These are phyloP conservation scores for Stylonectria norvegica DNA, from an alignment of 2,329 filamentous ascomycete species.

Conservation along the genomic window DNA sequence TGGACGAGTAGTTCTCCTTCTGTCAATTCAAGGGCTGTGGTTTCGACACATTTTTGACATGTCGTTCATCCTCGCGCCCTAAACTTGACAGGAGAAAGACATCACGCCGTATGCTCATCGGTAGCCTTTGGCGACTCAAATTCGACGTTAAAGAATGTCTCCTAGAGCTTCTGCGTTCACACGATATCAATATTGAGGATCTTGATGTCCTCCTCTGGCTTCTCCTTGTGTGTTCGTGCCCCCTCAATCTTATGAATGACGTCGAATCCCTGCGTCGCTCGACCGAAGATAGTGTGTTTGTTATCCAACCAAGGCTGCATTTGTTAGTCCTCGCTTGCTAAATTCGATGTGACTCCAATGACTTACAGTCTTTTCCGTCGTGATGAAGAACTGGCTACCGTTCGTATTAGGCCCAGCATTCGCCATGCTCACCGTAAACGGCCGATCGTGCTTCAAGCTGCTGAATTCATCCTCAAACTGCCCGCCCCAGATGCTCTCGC, in stretches of 20 bases:
- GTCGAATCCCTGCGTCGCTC: slow-evolving; percentile 85
- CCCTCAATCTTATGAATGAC: slow-evolving; percentile 97
- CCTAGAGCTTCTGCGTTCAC: no score
- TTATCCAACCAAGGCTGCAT: slow-evolving; percentile 81
- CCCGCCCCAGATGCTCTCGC: slow-evolving; percentile 87
- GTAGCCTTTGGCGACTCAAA: no score
- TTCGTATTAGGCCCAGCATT: slow-evolving; percentile 96
- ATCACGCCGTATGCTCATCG: no score
- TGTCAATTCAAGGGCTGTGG: slow-evolving; percentile 9
- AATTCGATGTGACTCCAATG: neutral
- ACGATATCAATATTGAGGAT: slow-evolving; percentile 79
- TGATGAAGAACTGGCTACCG: slow-evolving; percentile 97
- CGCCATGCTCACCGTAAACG: slow-evolving; percentile 96
- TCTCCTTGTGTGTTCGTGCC: slow-evolving; percentile 79
- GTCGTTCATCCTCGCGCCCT: no score
- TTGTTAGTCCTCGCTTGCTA: slow-evolving; percentile 21
- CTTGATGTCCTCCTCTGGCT: slow-evolving; percentile 95
- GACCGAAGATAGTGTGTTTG: slow-evolving; percentile 94
- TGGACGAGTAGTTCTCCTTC: no score
- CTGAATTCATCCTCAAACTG: slow-evolving; percentile 96
- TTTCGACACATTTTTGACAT: slow-evolving; percentile 9
- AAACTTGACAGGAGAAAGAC: no score
- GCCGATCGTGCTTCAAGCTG: slow-evolving; percentile 86
- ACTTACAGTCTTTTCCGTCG: slow-evolving; percentile 87
- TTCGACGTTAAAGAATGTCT: neutral